Conservation (phyloP, 2,329 filamentous ascomycete genomes). For the Hypoxylon sp. region DNA sequence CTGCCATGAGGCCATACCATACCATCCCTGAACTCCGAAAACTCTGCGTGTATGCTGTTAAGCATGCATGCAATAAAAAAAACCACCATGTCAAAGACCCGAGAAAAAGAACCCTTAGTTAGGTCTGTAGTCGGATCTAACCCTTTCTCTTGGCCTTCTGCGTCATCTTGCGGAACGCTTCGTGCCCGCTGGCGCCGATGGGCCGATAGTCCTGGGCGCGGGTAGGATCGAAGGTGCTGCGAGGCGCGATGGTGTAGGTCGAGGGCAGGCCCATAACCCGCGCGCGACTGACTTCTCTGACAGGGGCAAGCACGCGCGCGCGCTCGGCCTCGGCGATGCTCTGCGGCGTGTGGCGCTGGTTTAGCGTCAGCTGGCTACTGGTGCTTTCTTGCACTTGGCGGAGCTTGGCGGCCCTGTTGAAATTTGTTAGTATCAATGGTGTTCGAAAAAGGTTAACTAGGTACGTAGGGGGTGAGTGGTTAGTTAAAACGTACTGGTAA, state of each 20-base stretch:
- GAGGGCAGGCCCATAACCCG: constrained; percentile 62
- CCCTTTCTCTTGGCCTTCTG: constrained; percentile 66
- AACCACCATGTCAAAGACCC: no score
- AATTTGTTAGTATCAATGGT: constrained; percentile 18
- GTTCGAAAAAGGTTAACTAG: no score
- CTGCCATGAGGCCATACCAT: no score
- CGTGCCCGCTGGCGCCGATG: constrained; percentile 69
- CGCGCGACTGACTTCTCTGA: constrained; percentile 63
- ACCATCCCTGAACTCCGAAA: no score
- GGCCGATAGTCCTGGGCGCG: constrained; percentile 64
- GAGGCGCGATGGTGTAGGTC: constrained; percentile 67
- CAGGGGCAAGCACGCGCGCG: constrained; percentile 66
- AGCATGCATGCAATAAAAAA: no score
- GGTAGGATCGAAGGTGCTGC: constrained; percentile 67
- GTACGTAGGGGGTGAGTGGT: no score
- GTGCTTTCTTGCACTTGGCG: constrained; percentile 57
- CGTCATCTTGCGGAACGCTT: constrained; percentile 72
- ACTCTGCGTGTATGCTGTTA: no score
- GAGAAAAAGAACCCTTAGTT: no score
- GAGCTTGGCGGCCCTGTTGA: constrained; percentile 61
- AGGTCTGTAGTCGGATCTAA: no score
- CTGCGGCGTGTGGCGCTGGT: constrained; percentile 42
- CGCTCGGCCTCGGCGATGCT: constrained; percentile 58
- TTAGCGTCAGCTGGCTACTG: constrained; percentile 48
- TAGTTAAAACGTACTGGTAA: constrained; percentile 60